Evolutionary conservation across 2,329 filamentous ascomycete species (phyloP), one percentile per base, ranked within the genome.

Genomic region (Alternaria triticimaculans): DNA sequence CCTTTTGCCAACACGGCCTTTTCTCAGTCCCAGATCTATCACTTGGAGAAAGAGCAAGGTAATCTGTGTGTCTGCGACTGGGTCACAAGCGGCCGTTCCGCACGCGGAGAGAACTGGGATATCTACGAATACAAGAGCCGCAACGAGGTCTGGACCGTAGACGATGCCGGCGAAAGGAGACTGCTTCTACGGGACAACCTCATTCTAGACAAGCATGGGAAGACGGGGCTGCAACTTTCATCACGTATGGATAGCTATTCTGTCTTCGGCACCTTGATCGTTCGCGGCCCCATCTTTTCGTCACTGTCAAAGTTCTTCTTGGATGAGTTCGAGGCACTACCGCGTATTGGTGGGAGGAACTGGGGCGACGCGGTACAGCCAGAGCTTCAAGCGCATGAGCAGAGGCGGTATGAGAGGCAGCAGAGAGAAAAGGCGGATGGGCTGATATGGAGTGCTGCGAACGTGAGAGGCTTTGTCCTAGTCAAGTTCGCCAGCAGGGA

Each of bases 61-160:
- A 82, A 90, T 44, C 81, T 98, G 14, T 96, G 94, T 76, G 86
- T 97, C 3, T 83, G 97, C 49, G 96, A 99, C 80, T 99, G 96
- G 96, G 94, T 98, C 7, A 96, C 90, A 3, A 92, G 95, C 75
- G 96, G 96, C 8, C 88, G 96, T 18, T 88, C 86, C 5, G 94
- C 96, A 5, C 88, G 92, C 50, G 94, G 94, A 23, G 96, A 99
- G 81, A 87, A 93, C 67, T 99, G 96, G 96, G 90, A 90, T 70
- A 89, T 97, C 64, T 83, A 86, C 60, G 87, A 86, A 66, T 98
- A 96, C 89, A 88, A 85, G 62, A 94, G 93, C 10, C 87, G 92
- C 68, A 98, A 97, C 76, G 96, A 99, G 81, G 86, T 98, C n/a
- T 95, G 91, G 89, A 72, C 80, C 73, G 77, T 69, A 12, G 77